These are phyloP conservation scores for Cryptosporidium ubiquitum DNA, from an alignment of 169 alveolate genomes.

Conservation along the genomic window DNA sequence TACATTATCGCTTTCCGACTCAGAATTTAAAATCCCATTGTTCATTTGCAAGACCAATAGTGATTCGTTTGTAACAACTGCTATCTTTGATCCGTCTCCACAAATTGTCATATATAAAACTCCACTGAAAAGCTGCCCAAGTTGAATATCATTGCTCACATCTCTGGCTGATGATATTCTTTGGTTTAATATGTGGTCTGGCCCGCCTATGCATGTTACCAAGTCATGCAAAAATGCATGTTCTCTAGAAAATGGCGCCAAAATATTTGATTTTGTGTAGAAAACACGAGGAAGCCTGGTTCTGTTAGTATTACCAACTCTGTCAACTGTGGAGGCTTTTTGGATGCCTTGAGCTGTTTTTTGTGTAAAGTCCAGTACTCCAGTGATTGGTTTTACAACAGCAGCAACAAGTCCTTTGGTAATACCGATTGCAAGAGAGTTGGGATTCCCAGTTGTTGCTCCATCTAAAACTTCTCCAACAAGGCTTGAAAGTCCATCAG, in stretches of 20 bases:
- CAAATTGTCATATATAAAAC: slow-evolving; percentile 19
- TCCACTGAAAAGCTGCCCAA: slow-evolving; percentile 26
- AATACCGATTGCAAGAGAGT: slow-evolving; percentile 77
- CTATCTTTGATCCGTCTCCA: slow-evolving; percentile 65
- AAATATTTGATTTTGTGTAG: slow-evolving; percentile 10
- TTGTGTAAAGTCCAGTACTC: slow-evolving; percentile 81
- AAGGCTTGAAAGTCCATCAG: slow-evolving; percentile 81
- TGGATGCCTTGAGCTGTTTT: slow-evolving; percentile 81
- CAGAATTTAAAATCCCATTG: background rate
- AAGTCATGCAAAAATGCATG: slow-evolving; percentile 42
- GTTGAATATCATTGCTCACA: background rate
- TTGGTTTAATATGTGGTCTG: background rate
- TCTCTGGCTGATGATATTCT: background rate
- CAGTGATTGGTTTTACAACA: slow-evolving; percentile 81
- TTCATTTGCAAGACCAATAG: slow-evolving; percentile 17
- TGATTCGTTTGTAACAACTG: slow-evolving; percentile 45
- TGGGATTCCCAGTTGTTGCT: slow-evolving; percentile 70
- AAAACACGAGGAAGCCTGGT: slow-evolving; percentile 45
- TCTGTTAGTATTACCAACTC: slow-evolving; percentile 50
- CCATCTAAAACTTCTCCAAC: slow-evolving; percentile 71
- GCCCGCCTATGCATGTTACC: slow-evolving; percentile 37
- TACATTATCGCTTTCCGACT: slow-evolving; percentile 21
- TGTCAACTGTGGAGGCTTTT: slow-evolving; percentile 68
- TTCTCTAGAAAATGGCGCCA: slow-evolving; percentile 48
- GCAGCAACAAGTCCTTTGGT: slow-evolving; percentile 81